Evolutionary conservation across 2,329 filamentous ascomycete species (phyloP), one percentile per base, ranked within the genome.

Genomic region (Penicillium sp.): DNA sequence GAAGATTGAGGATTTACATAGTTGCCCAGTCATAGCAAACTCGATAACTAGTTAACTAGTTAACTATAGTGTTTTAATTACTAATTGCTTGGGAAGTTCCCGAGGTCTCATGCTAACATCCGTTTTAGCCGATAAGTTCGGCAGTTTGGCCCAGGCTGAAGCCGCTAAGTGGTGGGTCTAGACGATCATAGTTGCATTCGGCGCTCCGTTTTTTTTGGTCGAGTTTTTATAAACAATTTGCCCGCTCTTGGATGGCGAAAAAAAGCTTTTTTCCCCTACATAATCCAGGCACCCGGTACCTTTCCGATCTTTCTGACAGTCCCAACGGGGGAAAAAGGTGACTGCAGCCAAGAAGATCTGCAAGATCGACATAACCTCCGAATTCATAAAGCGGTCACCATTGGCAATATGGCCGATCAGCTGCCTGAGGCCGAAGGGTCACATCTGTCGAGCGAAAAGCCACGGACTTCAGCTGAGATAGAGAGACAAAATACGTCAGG

Each of bases 401-500:
- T 21, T 12, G 55, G 55, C 49, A 57, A 47, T 42, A 57, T 57
- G 55, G 35, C 36, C 25, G 42, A 57, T 35, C 53, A n/a, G 1
- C 15, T 38, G 35, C 25, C 35, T 33, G 35, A 41, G 29, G 17
- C 29, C 21, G 45, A 48, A 33, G 27, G 6, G 21, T 49, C 48
- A 2, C 17, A 48, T 44, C 21, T 15, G 17, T 27, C 43, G 19
- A 38, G 29, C 42, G 55, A 57, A n/a, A 57, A 57, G n/a, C 42
- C 48, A 52, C 21, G 42, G 39, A 21, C 4, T 15, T 62, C 62
- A 3, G 49, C 41, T 15, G 63, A 63, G 31, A 43, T 43, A 10
- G 58, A 60, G n/a, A 53, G 65, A 49, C 59, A 55, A 0, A 31
- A 36, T 4, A 58, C 65, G 6, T 53, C 65, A 23, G 57, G 44